phyloP scores from a whole-genome alignment of 2,329 filamentous ascomycete genomes.

The Raffaelea ambrosiae region DNA sequence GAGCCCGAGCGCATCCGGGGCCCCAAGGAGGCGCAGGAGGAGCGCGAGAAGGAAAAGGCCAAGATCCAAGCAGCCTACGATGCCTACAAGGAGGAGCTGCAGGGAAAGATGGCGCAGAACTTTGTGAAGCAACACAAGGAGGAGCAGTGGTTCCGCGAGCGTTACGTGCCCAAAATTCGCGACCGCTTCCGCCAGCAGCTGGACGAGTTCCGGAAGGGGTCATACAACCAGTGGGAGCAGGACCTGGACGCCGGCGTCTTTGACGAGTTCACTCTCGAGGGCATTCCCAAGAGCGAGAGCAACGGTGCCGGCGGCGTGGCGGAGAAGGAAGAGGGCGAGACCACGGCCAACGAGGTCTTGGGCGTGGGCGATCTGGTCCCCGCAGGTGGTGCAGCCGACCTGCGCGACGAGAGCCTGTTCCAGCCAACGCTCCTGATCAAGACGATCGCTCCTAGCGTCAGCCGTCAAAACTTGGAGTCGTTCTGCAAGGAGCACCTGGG shows the following conservation, averaged over 20 bases:
- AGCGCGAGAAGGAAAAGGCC: conserved; percentile 69
- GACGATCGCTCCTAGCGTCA: conserved; percentile 93
- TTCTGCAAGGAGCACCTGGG: conserved; percentile 94
- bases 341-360: conserved; percentile 84
- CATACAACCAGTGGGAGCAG: conserved; percentile 80
- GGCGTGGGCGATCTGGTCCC: conserved; percentile 88
- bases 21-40: conserved; percentile 59
- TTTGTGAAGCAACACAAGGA: conserved; percentile 91
- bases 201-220: conserved; percentile 68
- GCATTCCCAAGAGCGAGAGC: conserved; percentile 85
- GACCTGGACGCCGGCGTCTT: conserved; percentile 80
- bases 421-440: conserved; percentile 96
- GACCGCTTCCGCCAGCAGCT: conserved; percentile 67
- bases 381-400: conserved; percentile 70
- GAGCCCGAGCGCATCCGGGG: conserved; percentile 56
- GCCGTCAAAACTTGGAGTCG: conserved; percentile 81
- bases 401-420: conserved; percentile 79
- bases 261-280: conserved; percentile 90
- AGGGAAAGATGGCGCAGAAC: conserved; percentile 71
- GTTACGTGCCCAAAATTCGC: conserved; percentile 77
- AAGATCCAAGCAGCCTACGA: conserved; percentile 67
- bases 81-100: conserved; percentile 58
- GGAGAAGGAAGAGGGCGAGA: conserved; percentile 94
- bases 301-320: conserved; percentile 77
- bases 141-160: conserved; percentile 97